phyloP scores from a whole-genome alignment of 1,284 basidiomycete species.

The Fomitopsis pinicola region DNA sequence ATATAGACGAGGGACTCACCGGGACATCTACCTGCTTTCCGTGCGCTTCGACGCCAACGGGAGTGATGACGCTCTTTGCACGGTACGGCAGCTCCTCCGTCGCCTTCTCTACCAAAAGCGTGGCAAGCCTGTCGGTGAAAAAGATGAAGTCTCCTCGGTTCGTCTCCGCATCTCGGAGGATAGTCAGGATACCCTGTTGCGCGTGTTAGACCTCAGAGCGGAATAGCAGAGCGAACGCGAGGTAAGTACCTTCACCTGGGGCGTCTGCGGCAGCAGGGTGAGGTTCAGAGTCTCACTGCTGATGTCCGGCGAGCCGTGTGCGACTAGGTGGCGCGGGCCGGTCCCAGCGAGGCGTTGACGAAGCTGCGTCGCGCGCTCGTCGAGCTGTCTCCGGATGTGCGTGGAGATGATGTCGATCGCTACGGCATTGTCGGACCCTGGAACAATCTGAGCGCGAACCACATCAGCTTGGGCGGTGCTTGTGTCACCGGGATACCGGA shows the following conservation, averaged over 20 bases:
- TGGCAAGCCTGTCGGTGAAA: slow-evolving; percentile 83
- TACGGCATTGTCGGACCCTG: slow-evolving; percentile 82
- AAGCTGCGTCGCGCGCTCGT: slow-evolving; percentile 72
- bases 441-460: slow-evolving; percentile 68
- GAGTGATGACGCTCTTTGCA: slow-evolving; percentile 65
- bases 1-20: slow-evolving; percentile 27
- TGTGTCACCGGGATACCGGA: neutral
- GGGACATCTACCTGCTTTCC: slow-evolving; percentile 65
- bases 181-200: slow-evolving; percentile 81
- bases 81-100: slow-evolving; percentile 77
- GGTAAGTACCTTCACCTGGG: slow-evolving; percentile 76
- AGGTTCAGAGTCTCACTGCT: slow-evolving; percentile 42
- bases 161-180: slow-evolving; percentile 71
- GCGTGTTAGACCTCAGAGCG: neutral
- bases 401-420: slow-evolving; percentile 93
- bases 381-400: slow-evolving; percentile 83
- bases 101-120: slow-evolving; percentile 82
- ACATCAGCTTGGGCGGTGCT: neutral
- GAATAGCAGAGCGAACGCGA: neutral
- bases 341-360: slow-evolving; percentile 64
- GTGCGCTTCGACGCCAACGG: slow-evolving; percentile 47
- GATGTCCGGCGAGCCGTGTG: slow-evolving; percentile 2
- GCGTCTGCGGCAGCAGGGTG: slow-evolving; percentile 73
- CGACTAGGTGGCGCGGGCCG: slow-evolving; percentile 17
- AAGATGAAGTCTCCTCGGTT: slow-evolving; percentile 85